phyloP scores from a whole-genome alignment of 805 yeast species.

The Allodekkera sacchari region DNA sequence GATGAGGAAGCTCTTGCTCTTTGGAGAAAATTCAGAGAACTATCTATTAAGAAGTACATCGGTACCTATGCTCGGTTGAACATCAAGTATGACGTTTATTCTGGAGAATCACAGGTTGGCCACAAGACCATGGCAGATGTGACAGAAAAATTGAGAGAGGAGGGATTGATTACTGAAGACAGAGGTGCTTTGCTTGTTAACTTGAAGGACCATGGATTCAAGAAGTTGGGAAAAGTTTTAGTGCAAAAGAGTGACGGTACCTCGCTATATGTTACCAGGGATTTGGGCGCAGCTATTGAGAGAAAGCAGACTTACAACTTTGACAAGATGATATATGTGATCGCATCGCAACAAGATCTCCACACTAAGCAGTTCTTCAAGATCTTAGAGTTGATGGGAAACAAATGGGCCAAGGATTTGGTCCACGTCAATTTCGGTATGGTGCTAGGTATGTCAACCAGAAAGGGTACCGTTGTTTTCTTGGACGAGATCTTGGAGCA shows the following conservation, averaged over 20 bases:
- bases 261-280: conserved; percentile 88
- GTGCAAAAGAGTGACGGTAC: conserved; percentile 96
- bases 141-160: conserved; percentile 51
- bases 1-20: conserved; percentile 67
- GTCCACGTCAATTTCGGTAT: conserved; percentile 91
- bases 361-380: conserved; percentile 92
- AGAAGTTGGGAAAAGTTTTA: conserved; percentile 87
- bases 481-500: conserved; percentile 88
- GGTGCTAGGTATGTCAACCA: conserved; percentile 98
- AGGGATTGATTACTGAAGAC: conserved; percentile 71
- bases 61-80: conserved; percentile 88
- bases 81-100: conserved; percentile 78
- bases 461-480: conserved; percentile 98
- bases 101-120: conserved; percentile 94
- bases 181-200: conserved; percentile 88
- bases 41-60: conserved; percentile 79
- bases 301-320: conserved; percentile 79
- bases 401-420: conserved; percentile 71
- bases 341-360: conserved; percentile 94
- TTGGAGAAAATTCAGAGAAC: conserved; percentile 87
- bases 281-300: conserved; percentile 91
- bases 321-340: conserved; percentile 93
- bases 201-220: conserved; percentile 65
- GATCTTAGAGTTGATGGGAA: conserved; percentile 83
- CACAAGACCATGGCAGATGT: conserved; percentile 63